These are phyloP conservation scores for Neofusicoccum parvum DNA, from an alignment of 2,329 filamentous ascomycete species.

Conservation along the genomic window DNA sequence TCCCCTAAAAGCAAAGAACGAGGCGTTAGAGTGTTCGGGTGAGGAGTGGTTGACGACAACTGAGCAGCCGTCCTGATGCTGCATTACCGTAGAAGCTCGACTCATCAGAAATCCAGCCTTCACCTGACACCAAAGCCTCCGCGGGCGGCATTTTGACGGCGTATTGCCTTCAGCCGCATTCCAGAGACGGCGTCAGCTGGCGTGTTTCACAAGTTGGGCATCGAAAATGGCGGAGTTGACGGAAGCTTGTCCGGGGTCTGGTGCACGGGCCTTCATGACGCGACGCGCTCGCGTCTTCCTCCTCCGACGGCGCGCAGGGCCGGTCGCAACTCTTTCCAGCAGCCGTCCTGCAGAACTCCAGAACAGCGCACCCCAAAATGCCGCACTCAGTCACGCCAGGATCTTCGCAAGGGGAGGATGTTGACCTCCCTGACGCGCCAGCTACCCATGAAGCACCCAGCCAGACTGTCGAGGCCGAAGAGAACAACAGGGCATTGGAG, in stretches of 20 bases:
- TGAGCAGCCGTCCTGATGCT: not conserved
- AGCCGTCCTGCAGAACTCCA: not conserved
- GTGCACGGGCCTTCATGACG: conserved; percentile 7
- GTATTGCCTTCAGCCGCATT: not conserved
- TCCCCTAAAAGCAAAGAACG: conserved; percentile 21
- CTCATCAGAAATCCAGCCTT: conserved; percentile 45
- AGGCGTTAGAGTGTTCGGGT: not conserved
- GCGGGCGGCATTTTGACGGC: conserved; percentile 17
- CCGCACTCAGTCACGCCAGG: conserved; percentile 49
- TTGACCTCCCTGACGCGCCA: conserved; percentile 44
- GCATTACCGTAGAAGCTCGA: conserved; percentile 48
- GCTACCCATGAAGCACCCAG: not conserved
- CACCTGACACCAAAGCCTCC: conserved; percentile 32
- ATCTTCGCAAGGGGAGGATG: conserved; percentile 41
- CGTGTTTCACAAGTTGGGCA: not conserved
- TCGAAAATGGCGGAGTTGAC: not conserved
- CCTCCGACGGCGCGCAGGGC: not conserved
- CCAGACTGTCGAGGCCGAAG: conserved; percentile 32
- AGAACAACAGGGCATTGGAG: conserved; percentile 49
- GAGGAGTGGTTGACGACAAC: not conserved
- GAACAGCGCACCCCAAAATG: conserved; percentile 35
- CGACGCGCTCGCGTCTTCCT: conserved; percentile 17
- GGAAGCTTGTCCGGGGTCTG: not conserved
- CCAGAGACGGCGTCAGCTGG: not conserved
- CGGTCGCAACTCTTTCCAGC: not conserved